Percentiles rank a stretch among this genome's conserved stretches.
phyloP scores from a whole-genome alignment of 148 eudicot species.

The Rhododendron kiyosumense region DNA sequence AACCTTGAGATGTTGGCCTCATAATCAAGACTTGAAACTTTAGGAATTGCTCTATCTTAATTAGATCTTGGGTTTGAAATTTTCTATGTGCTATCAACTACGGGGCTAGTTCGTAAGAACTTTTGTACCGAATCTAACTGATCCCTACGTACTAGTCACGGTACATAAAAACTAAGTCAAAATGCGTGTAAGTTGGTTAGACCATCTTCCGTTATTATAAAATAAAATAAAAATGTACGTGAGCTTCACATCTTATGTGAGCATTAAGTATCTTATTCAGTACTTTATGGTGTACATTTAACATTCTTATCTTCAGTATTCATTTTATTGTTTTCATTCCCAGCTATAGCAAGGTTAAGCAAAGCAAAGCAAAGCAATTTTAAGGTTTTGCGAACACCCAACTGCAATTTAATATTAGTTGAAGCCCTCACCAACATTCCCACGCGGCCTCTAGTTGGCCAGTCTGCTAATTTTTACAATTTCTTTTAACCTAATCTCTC shows the following conservation, averaged over 20 bases:
- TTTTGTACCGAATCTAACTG: not conserved
- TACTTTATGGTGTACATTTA: not conserved
- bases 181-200: not conserved
- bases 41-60: not conserved
- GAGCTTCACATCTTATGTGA: not conserved
- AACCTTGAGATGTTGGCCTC: not conserved
- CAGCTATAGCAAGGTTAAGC: not conserved
- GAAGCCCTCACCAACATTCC: slow-evolving; percentile 22
- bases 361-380: not conserved
- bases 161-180: too few relatives aligned
- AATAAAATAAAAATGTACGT: too few relatives aligned
- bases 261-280: not conserved
- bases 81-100: not conserved
- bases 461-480: slow-evolving; percentile 16
- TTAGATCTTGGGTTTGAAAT: not conserved
- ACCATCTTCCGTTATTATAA: too few relatives aligned
- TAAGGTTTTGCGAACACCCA: not conserved
- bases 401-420: slow-evolving; percentile 10
- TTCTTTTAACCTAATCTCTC: not conserved
- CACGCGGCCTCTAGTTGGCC: slow-evolving; percentile 49
- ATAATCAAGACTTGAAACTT: not conserved
- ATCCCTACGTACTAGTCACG: not conserved
- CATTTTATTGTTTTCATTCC: not conserved
- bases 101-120: too few relatives aligned
- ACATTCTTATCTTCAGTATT: not conserved